Evolutionary conservation across 345 rosid genomes (phyloP), one percentile per base, ranked within the genome.

Genomic region (Draba incana): DNA sequence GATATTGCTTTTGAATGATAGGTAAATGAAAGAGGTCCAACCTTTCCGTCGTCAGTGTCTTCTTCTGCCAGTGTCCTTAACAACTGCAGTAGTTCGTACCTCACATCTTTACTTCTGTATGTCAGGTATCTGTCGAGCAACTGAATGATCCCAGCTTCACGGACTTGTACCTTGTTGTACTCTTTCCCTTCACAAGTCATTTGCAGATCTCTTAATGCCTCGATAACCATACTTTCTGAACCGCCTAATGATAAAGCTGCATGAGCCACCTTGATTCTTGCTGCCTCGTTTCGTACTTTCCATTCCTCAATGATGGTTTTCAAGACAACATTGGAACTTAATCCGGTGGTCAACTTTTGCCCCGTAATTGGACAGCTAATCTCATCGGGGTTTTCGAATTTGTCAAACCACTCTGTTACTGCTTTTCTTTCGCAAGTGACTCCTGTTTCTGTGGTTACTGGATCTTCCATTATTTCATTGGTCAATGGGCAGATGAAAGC

Each of bases 401-500:
- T 75, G 11, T 80, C 72, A 53, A 92, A 83, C 97, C 96, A 92
- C 43, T 83, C 75, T 12, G 64, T 60, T 53, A 92, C 81, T 64
- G 91, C 92, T 69, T 70, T 64, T 64, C 87, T 82, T 56, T 92
- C 98, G 71, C 76, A 92, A 11, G 98, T 92, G 38, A 83, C 80
- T 72, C 96, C 97, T 48, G 82, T 90, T 70, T 88, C 84, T 37
- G 82, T 49, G 65, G 90, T 88, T 38, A 92, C 97, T 13, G 98
- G 98, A 79, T 92, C 97, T 20, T 83, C 86, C 98, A 92, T 92
- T 52, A 90, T 48, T 50, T 85, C 81, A 81, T 83, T 86, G 31
- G 93, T 86, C 77, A 92, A 61, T 13, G 97, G 96, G 73, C 98
- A 92, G 82, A 71, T 84, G 84, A 92, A 92, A 42, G 87, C 66